Evolutionary conservation across 2,329 filamentous ascomycete species (phyloP).

Genomic region (Tolypocladium cylindrosporum): DNA sequence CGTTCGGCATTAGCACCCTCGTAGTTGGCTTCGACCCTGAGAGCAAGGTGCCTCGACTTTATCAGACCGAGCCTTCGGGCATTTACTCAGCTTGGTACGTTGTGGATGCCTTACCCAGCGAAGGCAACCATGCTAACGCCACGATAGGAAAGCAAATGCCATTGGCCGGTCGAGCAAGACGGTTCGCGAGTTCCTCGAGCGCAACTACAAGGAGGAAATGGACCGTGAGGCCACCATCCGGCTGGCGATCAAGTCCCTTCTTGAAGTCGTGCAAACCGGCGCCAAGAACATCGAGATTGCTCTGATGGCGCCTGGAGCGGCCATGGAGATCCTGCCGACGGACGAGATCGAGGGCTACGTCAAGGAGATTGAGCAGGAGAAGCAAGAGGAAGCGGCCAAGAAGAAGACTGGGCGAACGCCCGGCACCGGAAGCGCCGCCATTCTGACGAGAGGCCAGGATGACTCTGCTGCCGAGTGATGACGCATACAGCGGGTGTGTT

Average conservation of each 20-base stretch:
- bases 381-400: constrained; percentile 96
- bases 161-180: constrained; percentile 98
- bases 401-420: constrained; percentile 78
- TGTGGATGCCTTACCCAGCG: background rate
- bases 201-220: constrained; percentile 98
- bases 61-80: constrained; percentile 98
- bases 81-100: constrained; percentile 97
- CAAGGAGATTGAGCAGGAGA: constrained; percentile 98
- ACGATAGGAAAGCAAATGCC: constrained; percentile 88
- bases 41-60: constrained; percentile 78
- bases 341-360: constrained; percentile 97
- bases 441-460: constrained; percentile 54
- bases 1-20: constrained; percentile 97
- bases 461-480: constrained; percentile 27
- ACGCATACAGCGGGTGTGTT: constrained; percentile 6
- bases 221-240: constrained; percentile 93
- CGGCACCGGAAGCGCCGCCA: constrained; percentile 61
- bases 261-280: constrained; percentile 96
- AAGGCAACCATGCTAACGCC: background rate
- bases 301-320: constrained; percentile 88
- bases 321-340: constrained; percentile 84
- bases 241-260: constrained; percentile 91
- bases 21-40: constrained; percentile 98
- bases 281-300: constrained; percentile 99
- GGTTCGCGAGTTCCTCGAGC: constrained; percentile 94